These are phyloP conservation scores for Dendrobium officinale DNA, from an alignment of 106 monocot genomes.

Conservation along the genomic window DNA sequence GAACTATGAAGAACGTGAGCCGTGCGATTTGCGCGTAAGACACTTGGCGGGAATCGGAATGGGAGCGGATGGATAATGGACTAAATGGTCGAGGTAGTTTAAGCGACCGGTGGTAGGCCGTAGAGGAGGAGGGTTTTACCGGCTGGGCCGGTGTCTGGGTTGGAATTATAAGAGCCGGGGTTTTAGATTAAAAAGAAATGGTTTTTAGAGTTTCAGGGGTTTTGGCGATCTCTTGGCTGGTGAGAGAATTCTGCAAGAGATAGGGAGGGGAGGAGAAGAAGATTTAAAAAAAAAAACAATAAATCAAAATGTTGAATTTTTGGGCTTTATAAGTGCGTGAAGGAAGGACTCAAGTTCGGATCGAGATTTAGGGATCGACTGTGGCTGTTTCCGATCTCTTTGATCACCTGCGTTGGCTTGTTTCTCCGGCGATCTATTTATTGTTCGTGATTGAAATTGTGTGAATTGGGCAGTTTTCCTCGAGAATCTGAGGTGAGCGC, in stretches of 20 bases:
- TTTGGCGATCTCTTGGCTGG: conserved; percentile 11
- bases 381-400: neutral
- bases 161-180: conserved; percentile 21
- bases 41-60: neutral
- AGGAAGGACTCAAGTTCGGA: conserved; percentile 2
- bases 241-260: conserved; percentile 4
- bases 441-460: neutral
- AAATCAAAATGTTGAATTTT: neutral
- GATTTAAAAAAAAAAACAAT: neutral
- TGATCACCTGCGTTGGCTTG: neutral
- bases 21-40: neutral
- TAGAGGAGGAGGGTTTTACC: conserved; percentile 9
- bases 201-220: conserved; percentile 29
- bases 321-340: neutral
- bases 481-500: neutral
- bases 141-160: conserved; percentile 6
- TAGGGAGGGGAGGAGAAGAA: neutral
- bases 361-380: neutral
- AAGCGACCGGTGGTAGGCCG: conserved; percentile 9
- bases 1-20: neutral
- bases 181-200: conserved; percentile 12
- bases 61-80: neutral
- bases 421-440: neutral
- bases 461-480: neutral
- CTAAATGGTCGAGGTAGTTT: conserved; percentile 12